Evolutionary conservation across 257 asterid genomes (phyloP).

Genomic region (Scutellaria minor): DNA sequence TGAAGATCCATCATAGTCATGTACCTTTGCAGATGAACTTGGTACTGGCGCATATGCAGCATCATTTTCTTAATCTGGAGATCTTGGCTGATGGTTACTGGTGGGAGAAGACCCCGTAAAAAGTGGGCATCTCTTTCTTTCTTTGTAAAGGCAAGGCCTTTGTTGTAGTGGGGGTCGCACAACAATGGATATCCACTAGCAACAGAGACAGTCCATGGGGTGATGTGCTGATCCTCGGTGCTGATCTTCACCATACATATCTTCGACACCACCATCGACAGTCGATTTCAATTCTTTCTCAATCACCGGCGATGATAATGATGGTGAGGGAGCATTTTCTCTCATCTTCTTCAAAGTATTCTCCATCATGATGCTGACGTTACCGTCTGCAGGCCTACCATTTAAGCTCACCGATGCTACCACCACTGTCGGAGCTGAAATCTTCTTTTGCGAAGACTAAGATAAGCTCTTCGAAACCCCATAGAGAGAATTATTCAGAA

Average conservation of each 20-base stretch:
- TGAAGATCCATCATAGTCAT: constrained; percentile 99
- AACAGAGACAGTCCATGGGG: constrained; percentile 76
- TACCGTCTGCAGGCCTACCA: constrained; percentile 71
- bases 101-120: constrained; percentile 97
- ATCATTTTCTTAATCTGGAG: constrained; percentile 98
- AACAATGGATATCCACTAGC: constrained; percentile 94
- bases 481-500: constrained; percentile 64
- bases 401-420: constrained; percentile 70
- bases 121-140: constrained; percentile 96
- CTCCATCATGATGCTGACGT: constrained; percentile 72
- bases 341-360: constrained; percentile 56
- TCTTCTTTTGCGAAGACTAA: constrained; percentile 55
- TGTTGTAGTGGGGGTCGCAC: constrained; percentile 98
- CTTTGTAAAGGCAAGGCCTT: constrained; percentile 91
- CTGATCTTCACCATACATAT: constrained; percentile 84
- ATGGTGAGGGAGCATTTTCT: constrained; percentile 44
- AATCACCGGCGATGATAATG: constrained; percentile 27
- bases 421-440: constrained; percentile 52
- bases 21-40: constrained; percentile 92
- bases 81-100: constrained; percentile 72
- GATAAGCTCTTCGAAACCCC: constrained; percentile 67
- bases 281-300: constrained; percentile 46
- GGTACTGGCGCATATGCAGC: constrained; percentile 87
- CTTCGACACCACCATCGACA: constrained; percentile 74
- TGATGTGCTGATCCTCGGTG: constrained; percentile 71